phyloP scores from a whole-genome alignment of 257 asterid genomes.

The Solanum virginianum region DNA sequence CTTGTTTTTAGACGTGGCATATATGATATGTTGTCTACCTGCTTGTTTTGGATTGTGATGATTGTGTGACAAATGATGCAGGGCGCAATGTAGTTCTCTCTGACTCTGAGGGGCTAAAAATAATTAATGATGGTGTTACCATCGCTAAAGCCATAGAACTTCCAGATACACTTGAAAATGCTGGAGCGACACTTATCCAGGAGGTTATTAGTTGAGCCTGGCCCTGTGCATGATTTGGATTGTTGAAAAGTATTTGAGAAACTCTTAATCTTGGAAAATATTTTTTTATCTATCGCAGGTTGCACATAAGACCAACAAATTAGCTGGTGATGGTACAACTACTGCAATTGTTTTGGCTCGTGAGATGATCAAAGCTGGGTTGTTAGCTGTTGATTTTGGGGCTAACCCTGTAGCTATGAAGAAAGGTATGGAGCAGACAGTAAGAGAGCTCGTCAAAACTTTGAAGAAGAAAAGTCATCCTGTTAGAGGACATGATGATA shows the following conservation, averaged over 20 bases:
- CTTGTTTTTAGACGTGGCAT: not conserved
- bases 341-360: constrained; percentile 90
- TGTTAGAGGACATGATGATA: constrained; percentile 55
- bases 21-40: not conserved
- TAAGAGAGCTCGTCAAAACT: constrained; percentile 39
- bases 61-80: constrained; percentile 8
- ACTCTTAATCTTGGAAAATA: not conserved
- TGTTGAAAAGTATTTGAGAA: not conserved
- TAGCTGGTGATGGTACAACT: constrained; percentile 94
- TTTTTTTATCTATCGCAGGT: constrained; percentile 29
- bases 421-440: constrained; percentile 80
- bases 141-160: constrained; percentile 92
- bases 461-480: constrained; percentile 54
- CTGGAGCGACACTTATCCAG: constrained; percentile 65
- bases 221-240: not conserved
- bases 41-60: not conserved
- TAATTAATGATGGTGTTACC: constrained; percentile 88
- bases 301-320: constrained; percentile 69
- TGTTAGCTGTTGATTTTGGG: constrained; percentile 75
- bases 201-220: constrained; percentile 37
- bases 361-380: constrained; percentile 69
- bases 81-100: constrained; percentile 80
- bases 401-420: constrained; percentile 73
- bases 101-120: constrained; percentile 54
- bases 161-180: constrained; percentile 79